Base-by-base conservation (phyloP, 1,284 basidiomycete genomes). In the Porodaedalea pini region DNA sequence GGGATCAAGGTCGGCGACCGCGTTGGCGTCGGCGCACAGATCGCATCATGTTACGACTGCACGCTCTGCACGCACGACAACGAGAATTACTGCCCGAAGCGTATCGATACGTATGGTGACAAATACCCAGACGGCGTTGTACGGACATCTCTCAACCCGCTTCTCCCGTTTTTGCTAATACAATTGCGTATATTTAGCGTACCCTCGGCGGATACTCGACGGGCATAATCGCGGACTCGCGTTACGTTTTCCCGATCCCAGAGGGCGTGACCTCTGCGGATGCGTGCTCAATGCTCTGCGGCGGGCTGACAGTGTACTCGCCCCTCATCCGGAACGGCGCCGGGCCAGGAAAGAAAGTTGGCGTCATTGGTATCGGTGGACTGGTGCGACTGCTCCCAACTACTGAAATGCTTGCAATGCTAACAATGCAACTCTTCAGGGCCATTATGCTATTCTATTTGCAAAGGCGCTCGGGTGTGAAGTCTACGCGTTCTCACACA, bases 181-280 rank as follows among this genome's bases (percentile, higher is more conserved):
- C 32, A 34, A 6, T 34, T 34, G 32, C 7, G 13, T 34, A 34
- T 71, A 43, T 5, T 36, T 40, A 51, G 78, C 65, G 54, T 10
- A 73, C 77, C 56, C 73, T 78, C 58, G 83, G 82, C 54, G 88
- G 88, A 6, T 89, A 87, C 72, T 78, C 82, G 3, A 84, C 82
- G 32, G 79, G 78, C 61, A 80, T 87, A 61, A 80, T 86, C 49
- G 84, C 81, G 0, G 80, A 87, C 63, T 76, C 87, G 64, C 79
- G 77, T 60, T 90, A 85, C 66, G 85, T 86, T 43, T 88, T 89
- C 71, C 77, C 79, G 13, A 80, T 91, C 52, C 87, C 88, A 0
- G 79, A 86, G 3, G 74, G 65, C 8, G 69, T 90, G 55, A 70
- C 76, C 37, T 76, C 79, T 2, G 78, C 79, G 57, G 70, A 82